These are phyloP conservation scores for Metarhizium rileyi DNA, from an alignment of 2,329 filamentous ascomycete genomes.

Conservation along the genomic window DNA sequence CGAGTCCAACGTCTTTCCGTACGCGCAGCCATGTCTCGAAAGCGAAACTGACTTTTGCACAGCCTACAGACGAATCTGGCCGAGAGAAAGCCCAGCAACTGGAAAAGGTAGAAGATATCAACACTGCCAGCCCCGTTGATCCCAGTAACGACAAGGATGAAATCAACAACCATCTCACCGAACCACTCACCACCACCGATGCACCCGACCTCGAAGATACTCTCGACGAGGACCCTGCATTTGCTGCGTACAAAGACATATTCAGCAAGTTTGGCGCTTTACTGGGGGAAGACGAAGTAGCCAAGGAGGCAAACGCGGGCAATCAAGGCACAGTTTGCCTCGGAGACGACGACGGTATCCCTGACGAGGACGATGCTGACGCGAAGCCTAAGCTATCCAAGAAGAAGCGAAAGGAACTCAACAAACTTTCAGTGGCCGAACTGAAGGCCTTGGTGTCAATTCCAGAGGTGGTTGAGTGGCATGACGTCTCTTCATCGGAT, in stretches of 20 bases:
- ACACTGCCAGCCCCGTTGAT: background rate
- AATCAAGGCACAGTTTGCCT: conserved; percentile 82
- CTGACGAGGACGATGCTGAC: conserved; percentile 64
- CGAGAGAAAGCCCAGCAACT: conserved; percentile 1
- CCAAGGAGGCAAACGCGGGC: conserved; percentile 54
- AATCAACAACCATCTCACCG: conserved; percentile 8
- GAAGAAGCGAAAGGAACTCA: conserved; percentile 86
- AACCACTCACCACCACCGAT: conserved; percentile 30
- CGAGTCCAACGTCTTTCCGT: too few species aligned
- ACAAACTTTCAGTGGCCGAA: conserved; percentile 88
- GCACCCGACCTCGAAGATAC: conserved; percentile 52
- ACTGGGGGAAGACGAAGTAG: conserved; percentile 51
- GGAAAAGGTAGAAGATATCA: conserved; percentile 20
- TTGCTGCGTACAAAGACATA: conserved; percentile 73
- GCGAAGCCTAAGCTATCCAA: conserved; percentile 70
- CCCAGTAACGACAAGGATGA: background rate
- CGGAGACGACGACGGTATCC: conserved; percentile 76
- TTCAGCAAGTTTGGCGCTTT: conserved; percentile 68
- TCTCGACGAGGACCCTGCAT: conserved; percentile 62
- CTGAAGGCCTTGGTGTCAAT: conserved; percentile 85
- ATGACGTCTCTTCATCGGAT: conserved; percentile 84
- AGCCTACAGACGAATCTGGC: background rate
- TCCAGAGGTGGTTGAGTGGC: conserved; percentile 95
- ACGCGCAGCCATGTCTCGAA: background rate
- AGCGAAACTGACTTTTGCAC: background rate